Percentiles rank a stretch among this genome's conserved stretches.
Conservation (phyloP, 192 early-diverging fungal genomes). For the Dimargaris cristalligena region DNA sequence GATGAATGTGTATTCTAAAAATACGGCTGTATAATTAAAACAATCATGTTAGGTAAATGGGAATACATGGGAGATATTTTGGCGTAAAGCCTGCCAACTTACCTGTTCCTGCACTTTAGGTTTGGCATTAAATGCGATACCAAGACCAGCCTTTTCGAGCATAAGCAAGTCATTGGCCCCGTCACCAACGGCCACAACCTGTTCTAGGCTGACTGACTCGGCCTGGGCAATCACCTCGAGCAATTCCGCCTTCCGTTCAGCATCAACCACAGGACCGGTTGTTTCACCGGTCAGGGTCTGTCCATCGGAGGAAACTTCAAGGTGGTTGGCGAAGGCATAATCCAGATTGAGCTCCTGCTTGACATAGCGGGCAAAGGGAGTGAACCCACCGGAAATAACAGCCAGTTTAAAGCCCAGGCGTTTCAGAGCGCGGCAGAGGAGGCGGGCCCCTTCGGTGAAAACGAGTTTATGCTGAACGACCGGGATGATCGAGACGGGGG, state of each 20-base stretch:
- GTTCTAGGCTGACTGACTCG: slow-evolving; percentile 66
- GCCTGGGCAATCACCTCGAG: slow-evolving; percentile 92
- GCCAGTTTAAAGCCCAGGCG: slow-evolving; percentile 87
- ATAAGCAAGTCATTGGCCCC: slow-evolving; percentile 96
- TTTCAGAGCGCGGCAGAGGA: slow-evolving; percentile 76
- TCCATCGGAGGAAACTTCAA: slow-evolving; percentile 75
- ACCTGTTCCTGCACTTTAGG: slow-evolving; percentile 85
- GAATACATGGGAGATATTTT: too few relatives aligned
- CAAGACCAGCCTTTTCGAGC: slow-evolving; percentile 82
- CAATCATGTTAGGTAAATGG: too few relatives aligned
- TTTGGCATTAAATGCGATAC: slow-evolving; percentile 97
- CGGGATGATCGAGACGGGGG: slow-evolving; percentile 63
- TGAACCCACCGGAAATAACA: slow-evolving; percentile 92
- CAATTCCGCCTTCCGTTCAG: slow-evolving; percentile 82
- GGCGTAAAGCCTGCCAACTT: slow-evolving; percentile 5
- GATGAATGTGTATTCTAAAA: neutral
- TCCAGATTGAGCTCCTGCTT: slow-evolving; percentile 80
- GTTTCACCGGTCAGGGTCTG: slow-evolving; percentile 71
- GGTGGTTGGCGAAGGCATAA: slow-evolving; percentile 96
- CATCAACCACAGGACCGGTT: slow-evolving; percentile 77
- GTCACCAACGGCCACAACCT: slow-evolving; percentile 95
- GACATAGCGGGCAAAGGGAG: slow-evolving; percentile 83
- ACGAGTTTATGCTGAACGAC: slow-evolving; percentile 52
- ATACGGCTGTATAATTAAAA: neutral
- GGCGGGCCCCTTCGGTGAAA: slow-evolving; percentile 84